These are phyloP conservation scores for Phytophthora citrophthora DNA, from an alignment of 352 stramenopile genomes.

Conservation along the genomic window DNA sequence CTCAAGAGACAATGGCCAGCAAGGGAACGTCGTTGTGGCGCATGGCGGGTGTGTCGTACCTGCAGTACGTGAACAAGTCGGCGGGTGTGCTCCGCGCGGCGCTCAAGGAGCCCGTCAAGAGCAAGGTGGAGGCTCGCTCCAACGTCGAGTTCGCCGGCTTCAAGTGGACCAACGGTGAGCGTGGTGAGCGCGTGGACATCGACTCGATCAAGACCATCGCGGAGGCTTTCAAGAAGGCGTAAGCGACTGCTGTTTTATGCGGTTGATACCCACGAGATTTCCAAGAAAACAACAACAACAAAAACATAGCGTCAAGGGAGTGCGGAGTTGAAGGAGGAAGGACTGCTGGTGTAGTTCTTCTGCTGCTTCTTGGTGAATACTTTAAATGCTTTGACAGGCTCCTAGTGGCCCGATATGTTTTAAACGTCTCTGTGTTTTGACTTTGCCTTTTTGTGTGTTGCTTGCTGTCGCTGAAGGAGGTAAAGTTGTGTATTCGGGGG, in stretches of 20 bases:
- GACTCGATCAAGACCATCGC: conserved; percentile 86
- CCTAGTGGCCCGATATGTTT: conserved; percentile 28
- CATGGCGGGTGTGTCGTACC: conserved; percentile 86
- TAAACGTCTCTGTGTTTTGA: conserved; percentile 10
- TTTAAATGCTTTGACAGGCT: conserved; percentile 41
- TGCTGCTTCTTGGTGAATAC: conserved; percentile 27
- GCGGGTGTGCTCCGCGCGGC: conserved; percentile 71
- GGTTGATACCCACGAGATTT: conserved; percentile 15
- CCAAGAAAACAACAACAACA: background rate
- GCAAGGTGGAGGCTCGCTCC: conserved; percentile 71
- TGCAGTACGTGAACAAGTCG: conserved; percentile 91
- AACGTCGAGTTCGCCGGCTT: conserved; percentile 87
- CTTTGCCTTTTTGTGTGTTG: background rate
- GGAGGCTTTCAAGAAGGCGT: conserved; percentile 80
- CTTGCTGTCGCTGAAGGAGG: background rate
- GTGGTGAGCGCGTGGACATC: conserved; percentile 74
- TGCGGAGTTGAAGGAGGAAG: background rate
- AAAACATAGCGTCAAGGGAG: conserved; percentile 26
- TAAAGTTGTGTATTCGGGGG: conserved; percentile 16
- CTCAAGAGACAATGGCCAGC: conserved; percentile 57
- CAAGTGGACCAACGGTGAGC: conserved; percentile 87
- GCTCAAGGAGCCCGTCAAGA: conserved; percentile 90
- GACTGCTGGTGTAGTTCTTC: no score
- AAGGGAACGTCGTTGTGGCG: conserved; percentile 89
- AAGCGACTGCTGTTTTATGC: conserved; percentile 30